A percentile compares a stretch with the other conserved stretches of the same genome.
These are phyloP conservation scores for Noccaea caerulescens DNA, from an alignment of 345 rosid species.

Conservation along the genomic window DNA sequence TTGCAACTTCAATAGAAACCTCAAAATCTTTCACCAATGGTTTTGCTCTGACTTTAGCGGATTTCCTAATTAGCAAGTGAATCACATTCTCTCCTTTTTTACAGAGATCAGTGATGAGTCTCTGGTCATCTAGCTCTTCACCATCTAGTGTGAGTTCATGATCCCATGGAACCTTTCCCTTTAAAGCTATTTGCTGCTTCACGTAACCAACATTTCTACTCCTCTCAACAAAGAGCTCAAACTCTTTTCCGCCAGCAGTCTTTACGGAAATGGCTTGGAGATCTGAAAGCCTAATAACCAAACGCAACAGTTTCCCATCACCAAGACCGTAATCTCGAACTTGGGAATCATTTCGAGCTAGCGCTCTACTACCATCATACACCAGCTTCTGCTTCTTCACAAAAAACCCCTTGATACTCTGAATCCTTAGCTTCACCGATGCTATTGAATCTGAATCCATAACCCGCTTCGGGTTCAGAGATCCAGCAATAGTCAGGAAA, in stretches of 20 bases:
- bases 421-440: slow-evolving; percentile 79
- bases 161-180: slow-evolving; percentile 56
- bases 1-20: slow-evolving; percentile 53
- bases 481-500: slow-evolving; percentile 62
- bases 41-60: slow-evolving; percentile 61
- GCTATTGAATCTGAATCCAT: slow-evolving; percentile 78
- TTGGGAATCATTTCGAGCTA: slow-evolving; percentile 56
- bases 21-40: slow-evolving; percentile 61
- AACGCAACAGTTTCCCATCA: slow-evolving; percentile 68
- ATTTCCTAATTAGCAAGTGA: slow-evolving; percentile 61
- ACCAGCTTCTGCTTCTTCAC: slow-evolving; percentile 72
- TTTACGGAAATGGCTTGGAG: slow-evolving; percentile 66
- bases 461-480: slow-evolving; percentile 62
- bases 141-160: slow-evolving; percentile 71
- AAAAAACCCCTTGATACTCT: slow-evolving; percentile 62
- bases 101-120: slow-evolving; percentile 64
- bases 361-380: slow-evolving; percentile 58
- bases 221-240: slow-evolving; percentile 63
- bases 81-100: slow-evolving; percentile 58
- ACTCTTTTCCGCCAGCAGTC: slow-evolving; percentile 67
- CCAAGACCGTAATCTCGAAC: slow-evolving; percentile 61
- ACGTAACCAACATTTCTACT: slow-evolving; percentile 71
- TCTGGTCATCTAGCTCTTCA: slow-evolving; percentile 84
- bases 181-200: slow-evolving; percentile 69
- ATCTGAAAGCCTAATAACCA: slow-evolving; percentile 70